Base-by-base conservation (phyloP, 805 yeast genomes). In the Lipomyces lipofer region DNA sequence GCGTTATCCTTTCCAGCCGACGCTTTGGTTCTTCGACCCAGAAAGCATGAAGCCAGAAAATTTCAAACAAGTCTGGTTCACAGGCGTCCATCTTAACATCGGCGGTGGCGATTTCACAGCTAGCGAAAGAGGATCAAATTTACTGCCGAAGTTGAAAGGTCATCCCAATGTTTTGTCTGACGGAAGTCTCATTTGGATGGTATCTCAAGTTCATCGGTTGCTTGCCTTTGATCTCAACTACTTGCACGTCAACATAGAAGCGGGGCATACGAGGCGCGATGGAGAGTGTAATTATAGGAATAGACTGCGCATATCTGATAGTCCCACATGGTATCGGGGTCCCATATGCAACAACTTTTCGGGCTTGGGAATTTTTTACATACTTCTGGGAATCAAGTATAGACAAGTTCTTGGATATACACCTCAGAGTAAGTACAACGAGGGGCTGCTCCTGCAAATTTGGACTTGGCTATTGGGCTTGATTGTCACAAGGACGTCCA, bases 61-160 rank as follows among this genome's bases (percentile, higher is more conserved):
- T 13, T 46, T 22, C 43, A 50, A 57, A 47, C 61, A 57, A 49
- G 56, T 50, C 0, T 57, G 61, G 61, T 57, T 57, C 36, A 40
- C 50, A 7, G 61, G 61, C 17, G 43, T 24, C 3, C 61, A 57
- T 28, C 3, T 21, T 22, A 54, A 57, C 32, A 19, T 54, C 15
- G 61, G 61, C 39, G 61, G 61, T n/a, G 59, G 61, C 22, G 19
- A 43, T 12, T 27, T 51, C 38, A 17, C 10, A 27, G 17, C 15
- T 6, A 9, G 28, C 13, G 27, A 33, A 4, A 28, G 32, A 10
- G 43, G 39, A 36, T 43, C 58, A 4, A 50, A 56, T 24, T 25
- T 49, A 12, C 51, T 53, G 6, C 46, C 44, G 19, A 17, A 15
- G 21, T 19, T 13, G n/a, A 22, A 17, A 24, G 33, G n/a, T 12